Percentiles rank a stretch among this genome's conserved stretches.
Evolutionary conservation across 2,329 filamentous ascomycete genomes (phyloP).

Genomic region (Botrytis pseudocinerea): DNA sequence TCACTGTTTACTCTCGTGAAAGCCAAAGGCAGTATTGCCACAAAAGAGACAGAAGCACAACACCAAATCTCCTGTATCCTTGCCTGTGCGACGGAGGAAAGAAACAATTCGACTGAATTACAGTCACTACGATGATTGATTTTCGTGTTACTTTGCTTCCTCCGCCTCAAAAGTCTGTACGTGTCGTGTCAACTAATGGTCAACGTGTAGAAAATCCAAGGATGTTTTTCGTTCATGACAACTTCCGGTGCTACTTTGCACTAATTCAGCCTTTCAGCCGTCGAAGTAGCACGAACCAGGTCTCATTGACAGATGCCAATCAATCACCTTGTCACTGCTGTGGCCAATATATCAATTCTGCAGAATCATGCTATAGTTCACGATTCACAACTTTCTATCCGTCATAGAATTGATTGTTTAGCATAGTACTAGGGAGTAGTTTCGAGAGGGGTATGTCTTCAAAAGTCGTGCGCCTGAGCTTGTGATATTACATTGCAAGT

Average conservation of each 20-base stretch:
- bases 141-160: background rate
- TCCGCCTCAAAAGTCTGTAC: background rate
- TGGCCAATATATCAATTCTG: background rate
- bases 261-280: background rate
- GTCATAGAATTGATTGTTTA: background rate
- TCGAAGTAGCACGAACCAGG: background rate
- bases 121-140: background rate
- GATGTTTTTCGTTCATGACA: background rate
- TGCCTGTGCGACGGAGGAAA: background rate
- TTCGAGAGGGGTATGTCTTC: background rate
- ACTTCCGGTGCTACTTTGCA: background rate
- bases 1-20: background rate
- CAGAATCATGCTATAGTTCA: background rate
- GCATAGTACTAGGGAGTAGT: background rate
- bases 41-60: background rate
- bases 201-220: background rate
- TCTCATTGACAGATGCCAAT: background rate
- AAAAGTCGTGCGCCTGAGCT: background rate
- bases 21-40: background rate
- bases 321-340: background rate
- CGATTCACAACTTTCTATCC: background rate
- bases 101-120: background rate
- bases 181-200: background rate
- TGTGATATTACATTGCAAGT: background rate
- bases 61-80: background rate